Evolutionary conservation across 768 basidiomycete species (phyloP), one percentile per base, ranked within the genome.

Genomic region (Russula virescens): DNA sequence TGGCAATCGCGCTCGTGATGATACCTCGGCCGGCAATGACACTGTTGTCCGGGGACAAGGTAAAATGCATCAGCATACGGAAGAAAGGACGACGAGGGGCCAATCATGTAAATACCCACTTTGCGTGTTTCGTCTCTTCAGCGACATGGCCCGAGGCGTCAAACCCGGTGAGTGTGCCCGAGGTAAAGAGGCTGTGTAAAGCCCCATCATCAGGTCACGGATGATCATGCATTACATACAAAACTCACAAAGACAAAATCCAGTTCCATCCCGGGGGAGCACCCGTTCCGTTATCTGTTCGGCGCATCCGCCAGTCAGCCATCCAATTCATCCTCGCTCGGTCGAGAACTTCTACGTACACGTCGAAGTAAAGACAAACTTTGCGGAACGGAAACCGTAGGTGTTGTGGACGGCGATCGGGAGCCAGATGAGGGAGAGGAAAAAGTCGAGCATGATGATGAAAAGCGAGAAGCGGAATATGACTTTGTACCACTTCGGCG

Each of bases 201-300:
- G 56, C 7, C 42, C 40, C 18, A 31, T 31, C 23, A 54, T 56
- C 49, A 48, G 66, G 46, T 18, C 3, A 18, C 18, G 38, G 61
- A 21, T 42, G 50, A 21, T 49, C 23, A 34, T 14, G 53, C 25
- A 73, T 28, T 4, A 26, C 10, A 21, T 38, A 38, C 13, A 31
- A 31, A 31, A 74, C 82, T 55, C 67, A 91, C 91, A 92, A 91
- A 5, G 88, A 91, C 43, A 97, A 74, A 18, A 92, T 81, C 91
- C 91, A 96, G 69, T 94, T 95, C 94, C 93, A 95, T 5, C 82
- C 91, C 10, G 88, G 77, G 23, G 89, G 81, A 3, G 93, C 92
- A 0, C 90, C 90, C 0, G 93, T 94, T 28, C 91, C 93, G 68
- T 95, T 95, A 73, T 91, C 91, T 93, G 34, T n/a, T 43, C 42